phyloP scores from a whole-genome alignment of 176 grass and related monocot species.

The Bonia amplexicaulis region DNA sequence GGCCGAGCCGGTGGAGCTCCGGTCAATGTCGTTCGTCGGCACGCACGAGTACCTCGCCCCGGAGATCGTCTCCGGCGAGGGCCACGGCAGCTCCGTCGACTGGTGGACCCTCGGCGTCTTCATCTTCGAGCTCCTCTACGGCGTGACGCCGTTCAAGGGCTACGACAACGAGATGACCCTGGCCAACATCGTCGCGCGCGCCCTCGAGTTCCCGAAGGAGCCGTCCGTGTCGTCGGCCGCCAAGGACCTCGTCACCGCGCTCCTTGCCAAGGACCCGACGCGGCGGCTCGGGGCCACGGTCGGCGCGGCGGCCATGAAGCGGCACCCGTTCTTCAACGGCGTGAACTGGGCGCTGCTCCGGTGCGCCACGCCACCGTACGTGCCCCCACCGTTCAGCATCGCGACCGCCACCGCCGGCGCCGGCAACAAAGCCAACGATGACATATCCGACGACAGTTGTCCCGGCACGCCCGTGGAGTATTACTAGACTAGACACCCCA shows the following conservation, averaged over 20 bases:
- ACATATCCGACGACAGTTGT: conserved; percentile 52
- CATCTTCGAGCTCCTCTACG: conserved; percentile 92
- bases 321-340: conserved; percentile 70
- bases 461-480: conserved; percentile 75
- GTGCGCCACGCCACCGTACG: conserved; percentile 56
- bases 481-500: conserved; percentile 25
- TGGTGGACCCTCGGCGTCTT: conserved; percentile 98
- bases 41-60: conserved; percentile 95
- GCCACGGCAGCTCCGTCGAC: conserved; percentile 87
- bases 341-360: conserved; percentile 92
- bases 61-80: conserved; percentile 92
- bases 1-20: conserved; percentile 83
- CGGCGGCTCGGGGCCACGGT: conserved; percentile 62
- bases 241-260: conserved; percentile 55
- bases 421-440: not conserved
- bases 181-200: conserved; percentile 87
- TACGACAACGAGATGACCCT: conserved; percentile 86
- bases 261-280: conserved; percentile 77
- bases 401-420: not conserved
- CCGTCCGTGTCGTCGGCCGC: conserved; percentile 45
- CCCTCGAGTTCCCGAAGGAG: conserved; percentile 88
- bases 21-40: conserved; percentile 93
- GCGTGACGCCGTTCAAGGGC: conserved; percentile 78
- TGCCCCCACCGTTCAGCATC: conserved; percentile 50
- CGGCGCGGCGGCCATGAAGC: conserved; percentile 78